These are phyloP conservation scores for Diversispora epigaea DNA, from an alignment of 192 early-diverging fungal species.

Conservation along the genomic window DNA sequence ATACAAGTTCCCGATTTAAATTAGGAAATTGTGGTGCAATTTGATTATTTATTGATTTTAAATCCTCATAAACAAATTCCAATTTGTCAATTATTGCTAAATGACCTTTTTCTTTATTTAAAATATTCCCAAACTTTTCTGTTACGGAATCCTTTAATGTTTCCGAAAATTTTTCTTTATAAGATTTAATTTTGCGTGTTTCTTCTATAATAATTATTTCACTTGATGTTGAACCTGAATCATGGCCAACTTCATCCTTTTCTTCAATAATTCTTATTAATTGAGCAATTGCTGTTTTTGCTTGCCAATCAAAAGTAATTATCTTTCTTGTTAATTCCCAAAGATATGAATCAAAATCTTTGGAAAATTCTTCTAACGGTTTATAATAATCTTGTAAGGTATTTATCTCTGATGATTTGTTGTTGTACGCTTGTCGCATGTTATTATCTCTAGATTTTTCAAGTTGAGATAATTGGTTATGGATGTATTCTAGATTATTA, in stretches of 20 bases:
- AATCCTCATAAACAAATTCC: slow-evolving; percentile 85
- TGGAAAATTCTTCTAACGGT: slow-evolving; percentile 71
- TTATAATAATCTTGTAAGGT: slow-evolving; percentile 86
- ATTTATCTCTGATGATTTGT: slow-evolving; percentile 72
- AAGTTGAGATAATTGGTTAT: slow-evolving; percentile 83
- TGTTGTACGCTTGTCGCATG: slow-evolving; percentile 65
- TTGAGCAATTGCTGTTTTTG: slow-evolving; percentile 68
- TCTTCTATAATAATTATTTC: background rate
- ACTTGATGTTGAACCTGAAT: too few species aligned
- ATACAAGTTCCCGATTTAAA: slow-evolving; percentile 88
- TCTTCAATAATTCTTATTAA: slow-evolving; percentile 91
- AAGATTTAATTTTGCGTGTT: slow-evolving; percentile 36
- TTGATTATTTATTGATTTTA: slow-evolving; percentile 85
- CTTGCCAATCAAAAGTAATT: slow-evolving; percentile 69
- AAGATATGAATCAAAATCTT: slow-evolving; percentile 83
- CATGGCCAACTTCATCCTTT: slow-evolving; percentile 80
- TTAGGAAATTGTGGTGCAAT: slow-evolving; percentile 87
- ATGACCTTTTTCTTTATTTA: slow-evolving; percentile 57
- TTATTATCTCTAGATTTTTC: slow-evolving; percentile 85
- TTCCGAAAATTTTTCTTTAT: slow-evolving; percentile 77
- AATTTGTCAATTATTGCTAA: slow-evolving; percentile 59
- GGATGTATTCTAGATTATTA: slow-evolving; percentile 81
- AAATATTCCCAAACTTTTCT: slow-evolving; percentile 62
- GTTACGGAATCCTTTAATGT: slow-evolving; percentile 64
- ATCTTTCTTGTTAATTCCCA: slow-evolving; percentile 80